Evolutionary conservation across 176 grass and related monocot genomes (phyloP).

Genomic region (Pontederia crassipes): DNA sequence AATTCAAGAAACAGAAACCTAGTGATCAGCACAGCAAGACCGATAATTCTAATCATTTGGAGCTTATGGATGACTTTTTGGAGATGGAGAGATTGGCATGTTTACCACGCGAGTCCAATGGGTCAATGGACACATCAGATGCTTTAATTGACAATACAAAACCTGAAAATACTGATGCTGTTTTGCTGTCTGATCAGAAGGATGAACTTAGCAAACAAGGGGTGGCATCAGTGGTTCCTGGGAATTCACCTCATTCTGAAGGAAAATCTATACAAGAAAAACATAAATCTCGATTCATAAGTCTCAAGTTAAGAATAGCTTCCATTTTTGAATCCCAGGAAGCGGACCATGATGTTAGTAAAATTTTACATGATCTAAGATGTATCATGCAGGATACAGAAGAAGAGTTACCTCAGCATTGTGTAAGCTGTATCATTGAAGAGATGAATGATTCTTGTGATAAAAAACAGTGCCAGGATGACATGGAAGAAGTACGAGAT

Average conservation of each 20-base stretch:
- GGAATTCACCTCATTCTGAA: slow-evolving; percentile 30
- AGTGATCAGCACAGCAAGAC: slow-evolving; percentile 33
- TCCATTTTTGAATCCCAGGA: slow-evolving; percentile 61
- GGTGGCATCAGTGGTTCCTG: slow-evolving; percentile 22
- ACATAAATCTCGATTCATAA: slow-evolving; percentile 27
- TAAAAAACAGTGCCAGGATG: slow-evolving; percentile 16
- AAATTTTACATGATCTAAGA: slow-evolving; percentile 60
- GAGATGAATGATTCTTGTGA: slow-evolving; percentile 9
- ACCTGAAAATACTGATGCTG: slow-evolving; percentile 31
- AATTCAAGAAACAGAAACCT: slow-evolving; percentile 67
- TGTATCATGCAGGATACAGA: slow-evolving; percentile 70
- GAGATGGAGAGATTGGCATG: slow-evolving; percentile 97
- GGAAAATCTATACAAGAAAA: slow-evolving; percentile 19
- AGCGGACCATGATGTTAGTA: slow-evolving; percentile 40
- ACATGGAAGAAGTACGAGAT: slow-evolving; percentile 24
- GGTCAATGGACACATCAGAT: slow-evolving; percentile 10
- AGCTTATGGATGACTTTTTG: slow-evolving; percentile 99
- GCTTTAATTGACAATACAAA: slow-evolving; percentile 44
- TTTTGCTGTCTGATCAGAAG: slow-evolving; percentile 31
- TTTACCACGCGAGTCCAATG: slow-evolving; percentile 43
- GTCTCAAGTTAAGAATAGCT: slow-evolving; percentile 72
- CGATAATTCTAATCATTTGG: slow-evolving; percentile 52
- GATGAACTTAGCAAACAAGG: slow-evolving; percentile 28
- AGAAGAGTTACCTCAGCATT: slow-evolving; percentile 36
- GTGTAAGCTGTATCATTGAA: slow-evolving; percentile 4